These are phyloP conservation scores for Aurantiochytrium sp. DNA, from an alignment of 108 stramenopile species.

Conservation along the genomic window DNA sequence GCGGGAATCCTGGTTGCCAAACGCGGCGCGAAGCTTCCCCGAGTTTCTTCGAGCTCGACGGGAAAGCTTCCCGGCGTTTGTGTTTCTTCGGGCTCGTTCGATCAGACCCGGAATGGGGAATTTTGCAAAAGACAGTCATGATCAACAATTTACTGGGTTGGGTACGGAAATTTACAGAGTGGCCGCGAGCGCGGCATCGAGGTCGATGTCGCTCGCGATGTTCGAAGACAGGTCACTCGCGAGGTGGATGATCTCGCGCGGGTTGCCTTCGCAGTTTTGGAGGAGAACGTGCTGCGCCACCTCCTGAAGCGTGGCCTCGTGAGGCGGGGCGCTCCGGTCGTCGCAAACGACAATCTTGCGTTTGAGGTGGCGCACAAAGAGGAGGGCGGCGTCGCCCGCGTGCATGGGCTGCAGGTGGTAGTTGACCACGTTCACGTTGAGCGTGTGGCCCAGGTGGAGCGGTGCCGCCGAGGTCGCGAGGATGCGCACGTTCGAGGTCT, in stretches of 20 bases:
- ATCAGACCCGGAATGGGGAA: no score
- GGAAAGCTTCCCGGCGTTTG: no score
- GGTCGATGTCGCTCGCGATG: background rate
- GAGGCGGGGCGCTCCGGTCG: background rate
- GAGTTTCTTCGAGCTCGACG: no score
- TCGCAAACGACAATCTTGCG: background rate
- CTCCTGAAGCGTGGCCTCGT: background rate
- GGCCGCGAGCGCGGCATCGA: background rate
- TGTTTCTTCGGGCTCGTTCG: no score
- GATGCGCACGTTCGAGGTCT: background rate
- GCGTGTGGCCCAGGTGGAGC: background rate
- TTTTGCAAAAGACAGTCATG: no score
- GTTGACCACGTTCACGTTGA: slow-evolving; percentile 15
- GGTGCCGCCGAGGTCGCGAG: background rate
- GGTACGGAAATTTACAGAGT: background rate
- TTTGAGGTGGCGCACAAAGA: slow-evolving; percentile 17
- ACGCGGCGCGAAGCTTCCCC: no score
- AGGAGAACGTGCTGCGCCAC: background rate
- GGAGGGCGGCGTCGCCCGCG: background rate
- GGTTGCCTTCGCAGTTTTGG: background rate
- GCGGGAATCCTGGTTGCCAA: no score
- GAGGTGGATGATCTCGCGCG: background rate
- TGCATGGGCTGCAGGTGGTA: background rate
- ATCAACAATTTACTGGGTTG: no score
- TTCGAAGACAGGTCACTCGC: background rate